Conservation (phyloP, 805 yeast species). For the Wickerhamomyces bisporus region DNA sequence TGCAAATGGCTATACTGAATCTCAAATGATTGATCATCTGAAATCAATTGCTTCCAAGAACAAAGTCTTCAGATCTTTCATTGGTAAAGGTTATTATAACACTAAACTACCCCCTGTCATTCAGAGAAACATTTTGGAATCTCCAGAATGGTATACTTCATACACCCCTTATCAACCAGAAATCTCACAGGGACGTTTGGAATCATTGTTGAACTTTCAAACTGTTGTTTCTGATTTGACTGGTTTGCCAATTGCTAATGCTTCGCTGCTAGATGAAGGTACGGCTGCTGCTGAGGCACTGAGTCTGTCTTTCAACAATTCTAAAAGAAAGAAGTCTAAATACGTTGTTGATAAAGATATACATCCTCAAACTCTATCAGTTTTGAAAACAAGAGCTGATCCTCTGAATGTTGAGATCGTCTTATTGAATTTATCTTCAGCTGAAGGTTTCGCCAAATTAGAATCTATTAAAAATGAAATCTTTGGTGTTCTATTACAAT, state of each 20-base stretch:
- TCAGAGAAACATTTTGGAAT: slow-evolving; percentile 85
- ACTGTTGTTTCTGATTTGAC: slow-evolving; percentile 89
- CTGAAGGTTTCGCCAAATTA: slow-evolving; percentile 32
- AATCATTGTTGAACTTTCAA: slow-evolving; percentile 85
- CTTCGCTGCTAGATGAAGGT: slow-evolving; percentile 92
- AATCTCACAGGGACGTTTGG: slow-evolving; percentile 93
- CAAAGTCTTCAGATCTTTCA: slow-evolving; percentile 64
- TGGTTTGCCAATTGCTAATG: slow-evolving; percentile 91
- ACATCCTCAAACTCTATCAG: slow-evolving; percentile 83
- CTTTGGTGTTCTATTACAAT: slow-evolving; percentile 85
- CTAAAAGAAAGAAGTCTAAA: slow-evolving; percentile 59
- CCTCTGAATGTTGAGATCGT: slow-evolving; percentile 66
- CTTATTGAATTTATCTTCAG: slow-evolving; percentile 48
- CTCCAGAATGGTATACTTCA: slow-evolving; percentile 98
- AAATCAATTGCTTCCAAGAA: slow-evolving; percentile 70
- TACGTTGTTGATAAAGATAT: slow-evolving; percentile 72
- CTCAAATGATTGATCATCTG: slow-evolving; percentile 69
- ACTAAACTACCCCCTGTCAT: slow-evolving; percentile 88
- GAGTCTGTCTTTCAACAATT: slow-evolving; percentile 68
- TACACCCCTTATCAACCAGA: slow-evolving; percentile 99
- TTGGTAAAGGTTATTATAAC: slow-evolving; percentile 94
- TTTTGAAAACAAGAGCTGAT: slow-evolving; percentile 70
- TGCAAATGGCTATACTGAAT: slow-evolving; percentile 69
- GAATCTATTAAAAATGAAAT: slow-evolving; percentile 33
- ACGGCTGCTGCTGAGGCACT: slow-evolving; percentile 98